A percentile compares a stretch with the other conserved stretches of the same genome.
Evolutionary conservation across 2,329 filamentous ascomycete species (phyloP).

Genomic region (Macrophomina phaseolina): DNA sequence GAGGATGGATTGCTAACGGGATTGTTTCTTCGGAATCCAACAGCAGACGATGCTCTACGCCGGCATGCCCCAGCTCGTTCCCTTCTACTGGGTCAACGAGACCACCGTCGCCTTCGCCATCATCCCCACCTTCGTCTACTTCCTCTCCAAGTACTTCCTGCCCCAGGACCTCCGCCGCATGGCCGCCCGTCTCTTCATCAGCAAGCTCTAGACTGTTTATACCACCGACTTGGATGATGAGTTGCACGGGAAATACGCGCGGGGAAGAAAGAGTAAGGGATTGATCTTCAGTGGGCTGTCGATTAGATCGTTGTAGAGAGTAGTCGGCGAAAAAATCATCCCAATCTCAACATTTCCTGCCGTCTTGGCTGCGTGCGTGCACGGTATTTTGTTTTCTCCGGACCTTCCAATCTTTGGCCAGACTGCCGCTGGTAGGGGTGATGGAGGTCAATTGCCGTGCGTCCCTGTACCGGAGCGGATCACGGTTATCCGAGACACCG

Average conservation of each 20-base stretch:
- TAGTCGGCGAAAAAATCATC: slow-evolving; percentile 9
- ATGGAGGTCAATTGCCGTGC: not conserved
- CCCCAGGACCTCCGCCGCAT: slow-evolving; percentile 49
- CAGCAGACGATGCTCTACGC: slow-evolving; percentile 47
- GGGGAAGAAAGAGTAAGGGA: not conserved
- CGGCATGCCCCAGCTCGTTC: slow-evolving; percentile 52
- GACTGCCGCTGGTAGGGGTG: not conserved
- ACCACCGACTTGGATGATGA: slow-evolving; percentile 9
- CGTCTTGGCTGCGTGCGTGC: not conserved
- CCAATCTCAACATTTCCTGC: slow-evolving; percentile 1
- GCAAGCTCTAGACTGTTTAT: slow-evolving; percentile 46
- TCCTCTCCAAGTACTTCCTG: slow-evolving; percentile 52
- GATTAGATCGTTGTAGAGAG: slow-evolving; percentile 19
- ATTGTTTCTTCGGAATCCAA: not conserved
- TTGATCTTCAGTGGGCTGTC: not conserved
- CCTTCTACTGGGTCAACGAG: slow-evolving; percentile 55
- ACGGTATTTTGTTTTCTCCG: not conserved
- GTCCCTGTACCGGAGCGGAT: not conserved
- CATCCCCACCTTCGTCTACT: slow-evolving; percentile 50
- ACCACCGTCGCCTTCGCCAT: slow-evolving; percentile 49
- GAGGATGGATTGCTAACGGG: slow-evolving; percentile 12
- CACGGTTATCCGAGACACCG: not conserved
- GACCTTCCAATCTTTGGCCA: not conserved
- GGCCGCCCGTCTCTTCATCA: slow-evolving; percentile 51
- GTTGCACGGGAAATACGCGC: not conserved